Evolutionary conservation across 768 basidiomycete species (phyloP), one percentile per base, ranked within the genome.

Genomic region (Pleurotus ostreatus): DNA sequence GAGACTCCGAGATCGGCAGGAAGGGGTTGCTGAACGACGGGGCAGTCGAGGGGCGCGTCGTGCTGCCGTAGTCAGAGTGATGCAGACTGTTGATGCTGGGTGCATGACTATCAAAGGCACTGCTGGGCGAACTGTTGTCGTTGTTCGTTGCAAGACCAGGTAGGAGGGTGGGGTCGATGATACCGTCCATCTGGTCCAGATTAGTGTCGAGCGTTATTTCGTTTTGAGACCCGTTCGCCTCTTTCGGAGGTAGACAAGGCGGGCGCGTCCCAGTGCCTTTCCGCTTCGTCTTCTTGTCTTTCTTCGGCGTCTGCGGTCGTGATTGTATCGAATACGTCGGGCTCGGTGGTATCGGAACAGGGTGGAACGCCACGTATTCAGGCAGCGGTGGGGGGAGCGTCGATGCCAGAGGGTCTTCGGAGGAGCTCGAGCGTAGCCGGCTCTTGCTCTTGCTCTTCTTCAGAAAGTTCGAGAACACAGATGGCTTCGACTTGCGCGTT

Each of bases 101-200:
- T 57, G 34, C 51, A 26, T 44, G 48, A 15, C 51, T 44, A 22
- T 76, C 78, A 62, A 77, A 59, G 51, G 74, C 71, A 65, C 79
- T 76, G 46, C 74, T 71, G 3, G 77, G 75, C 1, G 79, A 72
- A 59, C 70, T 71, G 49, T 71, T 65, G 41, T 71, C 71, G 30
- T 66, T 56, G 26, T 65, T 64, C n/a, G 62, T 56, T 58, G 38
- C 65, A 49, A 55, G 55, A 49, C 55, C 61, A 53, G 63, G 57
- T 58, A 64, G 64, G 60, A 61, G 56, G 39, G 63, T 70, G 0
- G 73, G 70, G 67, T 93, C 77, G 59, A 96, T 73, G 64, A 97
- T 93, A 5, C 88, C 94, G 39, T 89, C 86, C 81, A 97, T 93
- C 49, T 81, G 71, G 8, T 86, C 80, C 44, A 92, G 67, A 65